Percentiles rank a stretch among this genome's conserved stretches.
phyloP scores from a whole-genome alignment of 306 rosid species.

The Cicer judaicum region DNA sequence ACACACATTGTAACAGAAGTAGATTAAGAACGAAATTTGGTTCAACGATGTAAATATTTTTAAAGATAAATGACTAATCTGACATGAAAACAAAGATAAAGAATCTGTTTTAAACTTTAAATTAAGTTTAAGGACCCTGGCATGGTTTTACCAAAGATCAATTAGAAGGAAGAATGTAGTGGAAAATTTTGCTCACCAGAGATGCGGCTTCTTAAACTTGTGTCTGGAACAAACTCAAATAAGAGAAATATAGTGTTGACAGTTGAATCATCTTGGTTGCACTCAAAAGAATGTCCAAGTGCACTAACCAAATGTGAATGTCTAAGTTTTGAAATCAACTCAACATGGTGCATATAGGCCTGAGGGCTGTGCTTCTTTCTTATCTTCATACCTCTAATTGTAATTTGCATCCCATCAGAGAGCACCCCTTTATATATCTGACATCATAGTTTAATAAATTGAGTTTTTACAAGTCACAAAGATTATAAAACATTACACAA shows the following conservation, averaged over 20 bases:
- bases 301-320: constrained; percentile 80
- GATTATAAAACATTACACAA: constrained; percentile 12
- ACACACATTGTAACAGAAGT: no score
- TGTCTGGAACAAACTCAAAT: constrained; percentile 75
- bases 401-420: constrained; percentile 72
- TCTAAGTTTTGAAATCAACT: constrained; percentile 82
- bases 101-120: no score
- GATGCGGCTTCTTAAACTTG: constrained; percentile 65
- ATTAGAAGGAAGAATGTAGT: constrained; percentile 23
- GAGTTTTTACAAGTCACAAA: constrained; percentile 19
- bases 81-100: no score
- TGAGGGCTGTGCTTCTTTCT: constrained; percentile 70
- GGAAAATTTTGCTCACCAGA: constrained; percentile 63
- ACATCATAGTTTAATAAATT: constrained; percentile 18
- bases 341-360: constrained; percentile 70
- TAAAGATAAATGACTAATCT: no score
- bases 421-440: constrained; percentile 85
- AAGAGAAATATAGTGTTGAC: constrained; percentile 67
- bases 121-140: no score
- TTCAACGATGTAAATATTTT: no score
- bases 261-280: constrained; percentile 67
- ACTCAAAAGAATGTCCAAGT: constrained; percentile 95
- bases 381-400: constrained; percentile 69
- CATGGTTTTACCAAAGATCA: background rate
- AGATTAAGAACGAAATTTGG: no score